These are phyloP conservation scores for Helenozyma rhizophorensis DNA, from an alignment of 805 yeast species.

Conservation along the genomic window DNA sequence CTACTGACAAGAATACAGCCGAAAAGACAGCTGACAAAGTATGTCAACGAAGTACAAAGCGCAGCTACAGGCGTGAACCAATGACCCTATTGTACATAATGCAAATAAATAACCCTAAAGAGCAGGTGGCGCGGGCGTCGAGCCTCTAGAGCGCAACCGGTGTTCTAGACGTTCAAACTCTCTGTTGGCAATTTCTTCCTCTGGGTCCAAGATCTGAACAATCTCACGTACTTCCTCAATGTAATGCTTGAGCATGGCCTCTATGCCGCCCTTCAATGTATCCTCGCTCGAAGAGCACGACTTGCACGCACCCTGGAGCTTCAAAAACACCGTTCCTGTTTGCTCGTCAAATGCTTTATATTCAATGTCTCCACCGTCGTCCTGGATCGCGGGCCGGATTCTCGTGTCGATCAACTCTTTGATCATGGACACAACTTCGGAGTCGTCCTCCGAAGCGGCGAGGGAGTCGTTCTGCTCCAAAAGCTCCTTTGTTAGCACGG, in stretches of 20 bases:
- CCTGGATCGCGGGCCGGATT: conserved; percentile 96
- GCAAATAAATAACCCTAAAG: conserved; percentile 8
- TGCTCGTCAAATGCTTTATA: conserved; percentile 82
- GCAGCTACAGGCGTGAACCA: background rate
- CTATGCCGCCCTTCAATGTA: conserved; percentile 92
- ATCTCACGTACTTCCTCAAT: conserved; percentile 93
- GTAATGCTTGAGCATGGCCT: conserved; percentile 94
- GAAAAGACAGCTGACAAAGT: background rate
- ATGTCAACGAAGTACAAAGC: too few species aligned
- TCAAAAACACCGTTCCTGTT: conserved; percentile 82
- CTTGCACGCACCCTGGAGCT: conserved; percentile 93
- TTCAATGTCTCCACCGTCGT: conserved; percentile 97
- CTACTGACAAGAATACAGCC: background rate
- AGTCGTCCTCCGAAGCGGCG: conserved; percentile 47
- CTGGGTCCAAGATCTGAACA: conserved; percentile 73
- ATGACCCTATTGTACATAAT: background rate
- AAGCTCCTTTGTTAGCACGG: conserved; percentile 38
- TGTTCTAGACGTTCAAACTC: conserved; percentile 84
- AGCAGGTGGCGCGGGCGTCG: conserved; percentile 24
- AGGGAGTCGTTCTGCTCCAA: conserved; percentile 37
- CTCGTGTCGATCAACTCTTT: conserved; percentile 90
- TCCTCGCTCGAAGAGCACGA: conserved; percentile 88
- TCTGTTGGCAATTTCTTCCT: conserved; percentile 70
- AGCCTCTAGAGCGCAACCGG: conserved; percentile 20
- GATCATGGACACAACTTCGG: conserved; percentile 81